A percentile compares a stretch with the other conserved stretches of the same genome.
Evolutionary conservation across 495 filamentous ascomycete genomes (phyloP).

Genomic region (Ramalina intermedia): DNA sequence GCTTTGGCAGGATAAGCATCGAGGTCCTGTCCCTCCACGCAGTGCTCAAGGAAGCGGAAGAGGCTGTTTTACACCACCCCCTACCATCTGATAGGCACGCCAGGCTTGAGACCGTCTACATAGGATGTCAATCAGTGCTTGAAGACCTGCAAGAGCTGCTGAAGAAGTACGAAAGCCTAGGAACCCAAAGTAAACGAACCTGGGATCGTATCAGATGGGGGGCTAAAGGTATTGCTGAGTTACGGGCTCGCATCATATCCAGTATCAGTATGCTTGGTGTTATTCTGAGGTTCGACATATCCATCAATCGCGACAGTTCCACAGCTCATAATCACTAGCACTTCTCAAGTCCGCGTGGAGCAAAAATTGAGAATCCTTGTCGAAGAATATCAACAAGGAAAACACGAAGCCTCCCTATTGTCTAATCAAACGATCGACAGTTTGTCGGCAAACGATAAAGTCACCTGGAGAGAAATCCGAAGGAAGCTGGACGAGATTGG

Average conservation of each 20-base stretch:
- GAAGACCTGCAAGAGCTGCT: constrained; percentile 19
- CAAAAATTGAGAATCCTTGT: constrained; percentile 23
- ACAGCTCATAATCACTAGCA: not conserved
- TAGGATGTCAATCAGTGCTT: constrained; percentile 19
- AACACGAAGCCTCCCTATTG: constrained; percentile 11
- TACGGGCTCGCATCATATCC: constrained; percentile 19
- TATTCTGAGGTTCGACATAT: constrained; percentile 6
- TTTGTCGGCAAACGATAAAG: constrained; percentile 14
- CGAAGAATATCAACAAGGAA: constrained; percentile 22
- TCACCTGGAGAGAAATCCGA: constrained; percentile 22
- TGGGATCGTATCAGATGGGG: constrained; percentile 27
- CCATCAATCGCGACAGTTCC: not conserved
- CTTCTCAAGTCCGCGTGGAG: constrained; percentile 19
- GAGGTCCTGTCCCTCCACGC: constrained; percentile 25
- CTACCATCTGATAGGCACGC: constrained; percentile 11
- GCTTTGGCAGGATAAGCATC: constrained; percentile 20
- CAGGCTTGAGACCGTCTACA: constrained; percentile 15
- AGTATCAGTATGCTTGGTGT: constrained; percentile 19
- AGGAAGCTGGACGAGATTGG: constrained; percentile 25
- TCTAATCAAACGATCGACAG: constrained; percentile 20
- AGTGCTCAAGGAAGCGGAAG: constrained; percentile 23
- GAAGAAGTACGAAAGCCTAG: constrained; percentile 20
- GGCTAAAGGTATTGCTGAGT: constrained; percentile 18
- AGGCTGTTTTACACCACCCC: constrained; percentile 11
- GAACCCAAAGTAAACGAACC: constrained; percentile 21